Evolutionary conservation across 2,329 filamentous ascomycete genomes (phyloP), one percentile per base, ranked within the genome.

Genomic region (Simplicillium aogashimaense): DNA sequence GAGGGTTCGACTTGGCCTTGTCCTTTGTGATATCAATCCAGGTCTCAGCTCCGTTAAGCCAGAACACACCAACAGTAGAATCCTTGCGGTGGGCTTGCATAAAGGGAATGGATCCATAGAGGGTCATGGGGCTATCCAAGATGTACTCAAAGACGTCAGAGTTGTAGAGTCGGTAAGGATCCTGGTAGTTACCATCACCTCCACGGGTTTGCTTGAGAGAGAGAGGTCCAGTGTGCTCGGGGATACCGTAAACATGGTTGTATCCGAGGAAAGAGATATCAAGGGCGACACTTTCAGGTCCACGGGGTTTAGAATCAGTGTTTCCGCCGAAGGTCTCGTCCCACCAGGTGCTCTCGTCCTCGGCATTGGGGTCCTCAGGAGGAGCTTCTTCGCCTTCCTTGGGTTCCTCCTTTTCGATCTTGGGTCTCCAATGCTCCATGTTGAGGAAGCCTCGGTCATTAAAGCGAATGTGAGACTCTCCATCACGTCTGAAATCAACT

Each of bases 61-160:
- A 98, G 63, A 98, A 95, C 12, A 98, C 82, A 46, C 88, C 92
- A 25, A 97, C 90, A 1, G 87, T 92, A 0, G 90, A 97, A 54
- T 83, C 84, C 59, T 90, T 94, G 53, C 84, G 84, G 57, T 98
- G 90, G 14, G 92, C 92, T 61, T 97, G 92, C 87, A 98, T 94
- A 56, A 97, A 86, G 2, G 92, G 92, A 51, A 98, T 97, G 7
- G 88, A 71, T n/a, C 92, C 92, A 55, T 98, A 98, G 2, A 98
- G 73, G 1, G 92, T 97, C 92, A 98, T 98, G 1, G 92, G 89
- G 61, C 88, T 97, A 61, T 97, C 86, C 52, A 95, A 75, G 52
- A 95, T 82, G 60, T 98, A 98, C 65, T 98, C 92, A 52, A 98
- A 98, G 10, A 98, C 92, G 58, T 98, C 92, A 28, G 86, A 76